These are phyloP conservation scores for Penicillium canariense DNA, from an alignment of 495 filamentous ascomycete genomes.

Conservation along the genomic window DNA sequence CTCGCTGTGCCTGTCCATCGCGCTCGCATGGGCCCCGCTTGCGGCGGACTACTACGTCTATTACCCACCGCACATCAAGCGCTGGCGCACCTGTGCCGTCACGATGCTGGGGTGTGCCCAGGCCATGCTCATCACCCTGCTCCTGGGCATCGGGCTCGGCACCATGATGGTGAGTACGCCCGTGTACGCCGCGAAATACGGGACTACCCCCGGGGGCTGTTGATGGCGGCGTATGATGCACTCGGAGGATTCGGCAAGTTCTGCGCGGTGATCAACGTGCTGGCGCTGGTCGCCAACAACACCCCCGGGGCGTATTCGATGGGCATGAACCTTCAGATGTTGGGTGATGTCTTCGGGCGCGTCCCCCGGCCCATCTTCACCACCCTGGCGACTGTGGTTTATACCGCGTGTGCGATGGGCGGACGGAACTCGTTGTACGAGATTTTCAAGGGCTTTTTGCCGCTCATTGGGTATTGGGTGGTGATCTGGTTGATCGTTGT, in stretches of 20 bases:
- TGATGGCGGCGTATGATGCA: conserved; percentile 60
- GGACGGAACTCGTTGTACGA: conserved; percentile 46
- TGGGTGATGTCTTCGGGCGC: conserved; percentile 57
- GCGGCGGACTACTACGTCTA: conserved; percentile 59
- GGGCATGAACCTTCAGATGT: conserved; percentile 70
- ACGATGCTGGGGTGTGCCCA: conserved; percentile 48
- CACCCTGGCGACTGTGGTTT: conserved; percentile 39
- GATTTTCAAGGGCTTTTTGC: conserved; percentile 49
- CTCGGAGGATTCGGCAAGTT: conserved; percentile 69
- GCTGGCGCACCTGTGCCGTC: conserved; percentile 44
- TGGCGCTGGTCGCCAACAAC: conserved; percentile 69
- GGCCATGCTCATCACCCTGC: conserved; percentile 55
- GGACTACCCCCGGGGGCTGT: conserved; percentile 60
- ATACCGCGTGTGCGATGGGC: conserved; percentile 48
- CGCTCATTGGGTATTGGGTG: conserved; percentile 52
- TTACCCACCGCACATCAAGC: conserved; percentile 49
- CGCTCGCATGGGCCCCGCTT: conserved; percentile 52
- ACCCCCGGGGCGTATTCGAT: conserved; percentile 70
- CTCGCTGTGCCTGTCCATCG: conserved; percentile 55
- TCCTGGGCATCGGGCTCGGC: conserved; percentile 71
- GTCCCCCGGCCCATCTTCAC: conserved; percentile 71
- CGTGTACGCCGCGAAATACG: conserved; percentile 53
- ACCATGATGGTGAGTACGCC: conserved; percentile 54
- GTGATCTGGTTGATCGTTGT: conserved; percentile 46
- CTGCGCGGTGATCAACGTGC: conserved; percentile 63